Evolutionary conservation across 2,329 filamentous ascomycete species (phyloP), one percentile per base, ranked within the genome.

Genomic region (Monosporascus sp.): DNA sequence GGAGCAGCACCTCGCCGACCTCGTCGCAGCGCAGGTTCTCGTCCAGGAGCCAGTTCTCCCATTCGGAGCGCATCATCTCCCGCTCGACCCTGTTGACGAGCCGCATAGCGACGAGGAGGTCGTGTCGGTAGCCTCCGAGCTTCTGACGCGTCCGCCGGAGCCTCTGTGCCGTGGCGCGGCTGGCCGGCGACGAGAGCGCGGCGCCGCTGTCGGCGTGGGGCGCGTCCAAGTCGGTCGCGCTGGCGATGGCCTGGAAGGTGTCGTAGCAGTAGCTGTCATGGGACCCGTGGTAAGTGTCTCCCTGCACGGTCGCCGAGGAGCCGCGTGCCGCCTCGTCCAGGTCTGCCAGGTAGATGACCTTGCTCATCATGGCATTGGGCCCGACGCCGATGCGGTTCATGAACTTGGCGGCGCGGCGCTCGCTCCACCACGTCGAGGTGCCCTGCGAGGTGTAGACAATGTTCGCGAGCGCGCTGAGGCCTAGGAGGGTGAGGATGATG

Each of bases 11-110:
- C 34, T 65, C 66, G 26, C 76, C 73, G 6, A 83, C 75, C 65
- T 87, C 82, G 53, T 83, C 83, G 69, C 94, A 99, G 48, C 89
- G 82, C 36, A 78, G 71, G 59, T 85, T 86, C 73, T 99, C 94
- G 60, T 90, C 87, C 3, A 82, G 72, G 31, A 97, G 79, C 92
- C 93, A 99, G 59, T 90, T 89, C 73, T 96, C 92, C 87, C 91
- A 99, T 70, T 97, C 93, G 0, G 88, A 87, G 64, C 85, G 82
- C 51, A 97, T 72, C 69, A 96, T 86, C 69, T 97, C 91, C 54
- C 82, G 81, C 76, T 97, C 94, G 27, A 97, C 85, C 53, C 82
- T 87, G 71, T 97, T 97, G 56, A 97, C 86, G 2, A 97, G 83
- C 5, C 92, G 85, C 76, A 97, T 85, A 5, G 92, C 91, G 5